A percentile compares a stretch with the other conserved stretches of the same genome.
phyloP scores from a whole-genome alignment of 306 rosid species.

The Leucaena leucocephala region DNA sequence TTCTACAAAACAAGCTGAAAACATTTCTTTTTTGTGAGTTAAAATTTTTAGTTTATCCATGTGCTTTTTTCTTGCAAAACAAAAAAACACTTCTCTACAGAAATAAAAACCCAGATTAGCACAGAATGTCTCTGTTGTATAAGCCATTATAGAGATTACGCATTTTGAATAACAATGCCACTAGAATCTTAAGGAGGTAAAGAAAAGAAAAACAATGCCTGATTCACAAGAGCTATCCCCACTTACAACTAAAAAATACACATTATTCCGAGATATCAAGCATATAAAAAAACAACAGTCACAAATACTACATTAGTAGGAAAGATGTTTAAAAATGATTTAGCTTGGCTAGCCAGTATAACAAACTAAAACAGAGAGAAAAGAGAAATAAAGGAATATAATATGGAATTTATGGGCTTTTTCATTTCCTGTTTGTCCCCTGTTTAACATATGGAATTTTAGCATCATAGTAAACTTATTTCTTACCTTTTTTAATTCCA shows the following conservation, averaged over 20 bases:
- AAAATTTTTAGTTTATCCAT: background rate
- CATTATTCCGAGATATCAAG: conserved; percentile 21
- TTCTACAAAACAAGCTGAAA: background rate
- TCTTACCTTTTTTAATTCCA: background rate
- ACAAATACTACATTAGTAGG: conserved; percentile 2
- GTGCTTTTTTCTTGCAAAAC: background rate
- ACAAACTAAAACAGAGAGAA: conserved; percentile 25
- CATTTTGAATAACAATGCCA: background rate
- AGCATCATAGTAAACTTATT: background rate
- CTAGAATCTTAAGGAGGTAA: conserved; percentile 2
- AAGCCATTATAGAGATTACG: background rate
- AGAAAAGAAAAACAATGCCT: conserved; percentile 14
- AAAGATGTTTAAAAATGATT: conserved; percentile 20
- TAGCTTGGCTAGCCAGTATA: conserved; percentile 22
- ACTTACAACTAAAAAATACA: conserved; percentile 6
- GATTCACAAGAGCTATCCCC: conserved; percentile 18
- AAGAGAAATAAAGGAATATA: conserved; percentile 14
- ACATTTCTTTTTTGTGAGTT: background rate
- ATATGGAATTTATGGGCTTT: background rate
- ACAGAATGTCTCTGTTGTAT: background rate
- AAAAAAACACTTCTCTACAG: background rate
- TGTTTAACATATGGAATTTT: background rate
- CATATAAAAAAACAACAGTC: background rate
- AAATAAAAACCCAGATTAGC: background rate
- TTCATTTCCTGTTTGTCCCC: background rate